Percentiles rank a stretch among this genome's conserved stretches.
Evolutionary conservation across 306 rosid species (phyloP).

Genomic region (Trifolium repens): DNA sequence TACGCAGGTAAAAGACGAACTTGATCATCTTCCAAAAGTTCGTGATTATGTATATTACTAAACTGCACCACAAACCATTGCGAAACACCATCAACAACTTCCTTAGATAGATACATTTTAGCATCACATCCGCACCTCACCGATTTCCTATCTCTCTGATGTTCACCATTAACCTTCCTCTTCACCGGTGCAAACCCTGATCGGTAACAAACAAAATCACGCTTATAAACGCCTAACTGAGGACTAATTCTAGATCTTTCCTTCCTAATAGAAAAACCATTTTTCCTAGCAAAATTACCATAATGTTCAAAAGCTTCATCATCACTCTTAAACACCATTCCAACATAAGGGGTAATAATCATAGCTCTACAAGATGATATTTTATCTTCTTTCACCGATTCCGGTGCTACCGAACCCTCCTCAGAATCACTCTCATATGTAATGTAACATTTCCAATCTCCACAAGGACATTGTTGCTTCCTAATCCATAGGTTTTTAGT

Average conservation of each 20-base stretch:
- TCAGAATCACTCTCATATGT: conserved; percentile 72
- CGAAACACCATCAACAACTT: conserved; percentile 79
- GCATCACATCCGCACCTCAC: conserved; percentile 98
- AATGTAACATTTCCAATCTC: conserved; percentile 96
- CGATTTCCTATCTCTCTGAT: conserved; percentile 91
- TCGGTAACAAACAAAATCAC: conserved; percentile 96
- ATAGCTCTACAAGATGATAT: conserved; percentile 58
- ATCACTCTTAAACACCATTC: conserved; percentile 91
- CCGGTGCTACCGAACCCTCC: conserved; percentile 61
- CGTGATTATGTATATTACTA: conserved; percentile 91
- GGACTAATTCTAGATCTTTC: conserved; percentile 95
- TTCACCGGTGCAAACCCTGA: conserved; percentile 90
- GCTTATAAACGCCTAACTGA: conserved; percentile 87
- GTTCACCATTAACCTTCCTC: conserved; percentile 82
- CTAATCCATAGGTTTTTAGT: conserved; percentile 83
- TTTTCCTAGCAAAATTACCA: conserved; percentile 83
- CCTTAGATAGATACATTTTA: conserved; percentile 91
- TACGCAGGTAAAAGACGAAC: conserved; percentile 94
- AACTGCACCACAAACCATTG: conserved; percentile 96
- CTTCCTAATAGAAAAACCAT: conserved; percentile 88
- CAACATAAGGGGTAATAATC: conserved; percentile 88
- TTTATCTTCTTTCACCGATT: conserved; percentile 59
- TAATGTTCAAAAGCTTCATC: conserved; percentile 93
- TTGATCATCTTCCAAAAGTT: conserved; percentile 93
- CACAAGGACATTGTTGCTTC: conserved; percentile 95